These are phyloP conservation scores for Neonectria sp. DNA, from an alignment of 2,329 filamentous ascomycete species.

Conservation along the genomic window DNA sequence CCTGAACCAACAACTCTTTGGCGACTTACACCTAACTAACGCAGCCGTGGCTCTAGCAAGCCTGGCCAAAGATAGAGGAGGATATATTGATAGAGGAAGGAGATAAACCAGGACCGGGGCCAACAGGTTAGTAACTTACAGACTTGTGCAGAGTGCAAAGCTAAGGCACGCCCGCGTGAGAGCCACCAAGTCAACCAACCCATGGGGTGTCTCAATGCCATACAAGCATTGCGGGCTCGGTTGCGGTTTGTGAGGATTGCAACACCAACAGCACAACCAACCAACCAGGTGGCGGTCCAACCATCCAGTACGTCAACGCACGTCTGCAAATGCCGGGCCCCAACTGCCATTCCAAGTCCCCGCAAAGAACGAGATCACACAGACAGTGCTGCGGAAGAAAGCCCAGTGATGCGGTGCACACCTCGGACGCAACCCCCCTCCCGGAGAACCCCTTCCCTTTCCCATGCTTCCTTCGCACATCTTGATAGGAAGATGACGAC, in stretches of 20 bases:
- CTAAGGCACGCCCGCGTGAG: conserved; percentile 4
- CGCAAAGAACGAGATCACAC: conserved; percentile 3
- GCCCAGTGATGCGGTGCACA: not conserved
- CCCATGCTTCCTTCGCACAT: conserved; percentile 15
- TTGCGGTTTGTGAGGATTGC: conserved; percentile 3
- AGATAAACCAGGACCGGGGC: not conserved
- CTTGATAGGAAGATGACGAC: conserved; percentile 13
- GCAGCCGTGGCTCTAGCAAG: conserved; percentile 10
- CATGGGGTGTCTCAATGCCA: conserved; percentile 5
- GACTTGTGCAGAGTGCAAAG: not conserved
- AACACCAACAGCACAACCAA: conserved; percentile 3
- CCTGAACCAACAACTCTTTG: not conserved
- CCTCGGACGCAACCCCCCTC: not conserved
- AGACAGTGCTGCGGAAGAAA: not conserved
- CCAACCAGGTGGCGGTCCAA: conserved; percentile 2
- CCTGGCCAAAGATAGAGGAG: conserved; percentile 1
- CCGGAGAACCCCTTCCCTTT: conserved; percentile 1
- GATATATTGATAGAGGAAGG: not conserved
- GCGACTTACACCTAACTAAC: conserved; percentile 5
- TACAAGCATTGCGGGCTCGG: conserved; percentile 22
- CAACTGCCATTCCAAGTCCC: not conserved
- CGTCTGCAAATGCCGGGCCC: not conserved
- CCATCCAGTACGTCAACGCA: conserved; percentile 9
- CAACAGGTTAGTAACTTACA: not conserved
- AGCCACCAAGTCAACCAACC: conserved; percentile 7